Evolutionary conservation across 345 rosid species (phyloP), one percentile per base, ranked within the genome.

Genomic region (Erucastrum elatum): DNA sequence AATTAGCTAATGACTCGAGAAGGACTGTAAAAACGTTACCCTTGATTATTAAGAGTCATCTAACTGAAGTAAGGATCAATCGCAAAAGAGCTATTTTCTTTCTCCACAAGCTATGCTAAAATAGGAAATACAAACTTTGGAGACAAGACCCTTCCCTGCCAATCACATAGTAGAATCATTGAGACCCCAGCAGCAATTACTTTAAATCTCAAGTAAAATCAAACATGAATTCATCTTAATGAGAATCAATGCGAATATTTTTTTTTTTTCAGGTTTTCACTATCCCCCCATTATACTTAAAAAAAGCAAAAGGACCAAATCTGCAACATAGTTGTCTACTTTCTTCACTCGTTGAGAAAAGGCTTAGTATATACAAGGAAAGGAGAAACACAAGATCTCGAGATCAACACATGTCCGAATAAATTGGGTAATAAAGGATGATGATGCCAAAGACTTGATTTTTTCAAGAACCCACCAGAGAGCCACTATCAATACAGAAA

Each of bases 21-120:
- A 78, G 70, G 73, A 78, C 77, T n/a, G 27, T 46, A n/a, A 73
- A 71, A 72, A 26, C 51, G 78, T 74, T 79, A 79, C 82, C 70
- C 70, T 27, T 74, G 60, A n/a, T 56, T 62, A 12, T n/a, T 6
- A 66, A 46, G 1, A 35, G 39, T 34, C 74, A 73, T 61, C 74
- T 79, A 79, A 79, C n/a, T 66, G n/a, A n/a, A n/a, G 81, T 71
- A 70, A 77, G 66, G 66, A 49, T 10, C 44, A 69, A 68, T 61
- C 29, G 33, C 55, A n/a, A 61, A 69, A 76, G 51, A 76, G 21
- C 51, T 4, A 7, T 29, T 25, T 70, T 39, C 68, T 59, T 68
- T 76, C 53, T 34, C 64, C 41, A 76, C n/a, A 76, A 69, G 25
- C 49, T 68, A 70, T 30, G 74, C 74, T 61, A 73, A 67, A n/a